Conservation (phyloP, 163 green algal genomes). For the Chlamydomonas reinhardtii region DNA sequence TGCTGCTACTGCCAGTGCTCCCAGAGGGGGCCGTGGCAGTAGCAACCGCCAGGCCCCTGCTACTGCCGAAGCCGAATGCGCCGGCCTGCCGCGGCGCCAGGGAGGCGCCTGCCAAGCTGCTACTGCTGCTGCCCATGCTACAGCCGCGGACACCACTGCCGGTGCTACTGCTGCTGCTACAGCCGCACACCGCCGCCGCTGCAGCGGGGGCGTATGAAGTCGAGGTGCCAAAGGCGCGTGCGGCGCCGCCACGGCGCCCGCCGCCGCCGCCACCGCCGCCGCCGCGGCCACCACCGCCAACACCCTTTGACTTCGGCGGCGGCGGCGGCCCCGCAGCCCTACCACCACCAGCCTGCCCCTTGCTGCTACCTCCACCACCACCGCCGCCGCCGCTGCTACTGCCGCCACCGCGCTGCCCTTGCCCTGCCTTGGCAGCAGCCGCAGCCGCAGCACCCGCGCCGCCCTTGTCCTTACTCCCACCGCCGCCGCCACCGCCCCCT, state of each 20-base stretch:
- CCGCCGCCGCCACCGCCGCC: too few species aligned
- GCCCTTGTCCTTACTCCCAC: not conserved
- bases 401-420: not conserved
- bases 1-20: conserved; percentile 18
- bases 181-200: too few species aligned
- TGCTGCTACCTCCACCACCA: not conserved
- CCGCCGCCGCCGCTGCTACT: not conserved
- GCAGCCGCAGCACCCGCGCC: not conserved
- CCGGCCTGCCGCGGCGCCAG: too few species aligned
- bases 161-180: too few species aligned
- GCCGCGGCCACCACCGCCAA: too few species aligned
- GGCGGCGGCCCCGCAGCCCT: not conserved
- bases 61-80: too few species aligned
- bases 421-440: too few species aligned
- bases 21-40: not conserved
- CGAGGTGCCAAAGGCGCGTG: not conserved
- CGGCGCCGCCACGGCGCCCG: not conserved
- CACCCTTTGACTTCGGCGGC: not conserved
- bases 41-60: not conserved
- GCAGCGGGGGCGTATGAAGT: too few species aligned
- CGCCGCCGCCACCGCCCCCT: not conserved
- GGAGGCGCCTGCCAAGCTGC: too few species aligned
- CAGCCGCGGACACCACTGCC: too few species aligned
- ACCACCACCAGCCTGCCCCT: not conserved
- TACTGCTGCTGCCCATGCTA: too few species aligned